phyloP scores from a whole-genome alignment of 192 early-diverging fungal species.

The Mortierella antarctica region DNA sequence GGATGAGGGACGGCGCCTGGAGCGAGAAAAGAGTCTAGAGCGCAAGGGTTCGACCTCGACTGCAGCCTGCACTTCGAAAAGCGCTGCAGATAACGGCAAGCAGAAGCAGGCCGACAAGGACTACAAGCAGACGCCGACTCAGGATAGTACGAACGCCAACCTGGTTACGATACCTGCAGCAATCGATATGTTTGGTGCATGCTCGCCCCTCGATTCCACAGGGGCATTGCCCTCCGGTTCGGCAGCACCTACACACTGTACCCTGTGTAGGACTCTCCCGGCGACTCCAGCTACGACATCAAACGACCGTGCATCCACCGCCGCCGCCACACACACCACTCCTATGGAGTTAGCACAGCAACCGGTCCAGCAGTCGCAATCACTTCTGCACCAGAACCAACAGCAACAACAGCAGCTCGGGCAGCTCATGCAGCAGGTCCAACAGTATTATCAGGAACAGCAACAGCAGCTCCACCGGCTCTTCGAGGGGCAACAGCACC shows the following conservation, averaged over 20 bases:
- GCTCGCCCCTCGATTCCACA: too few species aligned
- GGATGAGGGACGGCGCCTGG: slow-evolving; percentile 1
- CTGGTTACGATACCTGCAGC: background rate
- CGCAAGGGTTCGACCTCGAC: background rate
- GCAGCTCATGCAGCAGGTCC: too few species aligned
- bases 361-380: too few species aligned
- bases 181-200: too few species aligned
- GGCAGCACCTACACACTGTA: background rate
- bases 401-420: too few species aligned
- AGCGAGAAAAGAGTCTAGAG: background rate
- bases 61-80: background rate
- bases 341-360: too few species aligned
- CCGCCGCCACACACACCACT: background rate
- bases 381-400: too few species aligned
- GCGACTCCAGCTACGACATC: slow-evolving; percentile 4
- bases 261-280: background rate
- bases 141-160: slow-evolving; percentile 22
- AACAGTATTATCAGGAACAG: too few species aligned
- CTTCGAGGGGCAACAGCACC: too few species aligned
- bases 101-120: background rate
- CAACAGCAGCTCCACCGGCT: too few species aligned
- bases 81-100: background rate
- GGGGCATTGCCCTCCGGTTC: too few species aligned
- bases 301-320: background rate
- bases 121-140: slow-evolving; percentile 2